Percentiles rank a stretch among this genome's conserved stretches.
phyloP scores from a whole-genome alignment of 768 basidiomycete genomes.

The Mycena galopus region DNA sequence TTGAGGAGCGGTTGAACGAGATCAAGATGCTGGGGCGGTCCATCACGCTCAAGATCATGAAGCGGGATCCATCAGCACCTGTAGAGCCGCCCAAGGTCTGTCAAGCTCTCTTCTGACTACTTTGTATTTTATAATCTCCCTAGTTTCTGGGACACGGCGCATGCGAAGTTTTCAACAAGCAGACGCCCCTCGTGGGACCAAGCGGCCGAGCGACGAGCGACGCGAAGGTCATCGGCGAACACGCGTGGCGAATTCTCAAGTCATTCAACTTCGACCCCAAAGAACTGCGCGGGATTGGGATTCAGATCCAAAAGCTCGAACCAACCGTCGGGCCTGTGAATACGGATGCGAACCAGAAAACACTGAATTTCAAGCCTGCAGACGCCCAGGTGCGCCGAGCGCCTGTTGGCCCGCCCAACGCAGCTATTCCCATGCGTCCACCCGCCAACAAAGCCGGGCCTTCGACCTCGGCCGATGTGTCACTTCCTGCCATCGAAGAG shows the following conservation, averaged over 20 bases:
- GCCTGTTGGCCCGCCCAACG: background rate
- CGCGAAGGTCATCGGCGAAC: conserved; percentile 75
- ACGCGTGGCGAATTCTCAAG: conserved; percentile 81
- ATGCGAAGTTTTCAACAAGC: conserved; percentile 87
- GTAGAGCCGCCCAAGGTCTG: conserved; percentile 90
- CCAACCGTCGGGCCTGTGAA: conserved; percentile 48
- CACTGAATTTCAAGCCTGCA: conserved; percentile 66
- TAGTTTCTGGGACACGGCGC: conserved; percentile 94
- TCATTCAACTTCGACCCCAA: conserved; percentile 83
- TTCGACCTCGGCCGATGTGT: conserved; percentile 54
- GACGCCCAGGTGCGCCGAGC: conserved; percentile 21
- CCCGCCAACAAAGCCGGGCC: background rate
- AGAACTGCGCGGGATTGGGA: conserved; percentile 92
- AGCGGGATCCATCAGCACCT: conserved; percentile 87
- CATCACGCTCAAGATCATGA: conserved; percentile 91
- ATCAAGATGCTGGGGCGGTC: conserved; percentile 78
- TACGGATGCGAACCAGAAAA: conserved; percentile 66
- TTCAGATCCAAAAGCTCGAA: conserved; percentile 93
- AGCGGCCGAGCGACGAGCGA: conserved; percentile 83
- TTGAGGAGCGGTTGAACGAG: conserved; percentile 76
- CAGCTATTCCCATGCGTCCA: background rate
- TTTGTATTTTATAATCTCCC: conserved; percentile 7
- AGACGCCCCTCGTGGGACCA: conserved; percentile 67
- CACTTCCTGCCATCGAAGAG: conserved; percentile 79
- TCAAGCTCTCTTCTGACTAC: background rate